These are phyloP conservation scores for Penicillium sp. DNA, from an alignment of 2,329 filamentous ascomycete genomes.

Conservation along the genomic window DNA sequence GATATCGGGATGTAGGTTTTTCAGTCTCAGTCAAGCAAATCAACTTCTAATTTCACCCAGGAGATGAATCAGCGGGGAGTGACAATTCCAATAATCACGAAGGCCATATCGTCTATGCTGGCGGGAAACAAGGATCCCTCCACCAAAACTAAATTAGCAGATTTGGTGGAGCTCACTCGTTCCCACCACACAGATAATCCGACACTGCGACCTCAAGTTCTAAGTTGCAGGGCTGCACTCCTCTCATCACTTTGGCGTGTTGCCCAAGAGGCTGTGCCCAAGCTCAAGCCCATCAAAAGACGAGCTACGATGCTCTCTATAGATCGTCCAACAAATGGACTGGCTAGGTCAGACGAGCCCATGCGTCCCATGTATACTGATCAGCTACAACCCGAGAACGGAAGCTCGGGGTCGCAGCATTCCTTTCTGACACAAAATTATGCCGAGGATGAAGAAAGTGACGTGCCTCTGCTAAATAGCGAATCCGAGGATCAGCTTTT, in stretches of 20 bases:
- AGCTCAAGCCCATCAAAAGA: slow-evolving; percentile 8
- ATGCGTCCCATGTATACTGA: neutral
- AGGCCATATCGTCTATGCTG: slow-evolving; percentile 35
- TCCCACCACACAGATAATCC: neutral
- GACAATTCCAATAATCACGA: slow-evolving; percentile 36
- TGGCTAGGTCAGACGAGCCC: neutral
- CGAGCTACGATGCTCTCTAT: neutral
- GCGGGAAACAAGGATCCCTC: slow-evolving; percentile 17
- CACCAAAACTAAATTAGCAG: slow-evolving; percentile 14
- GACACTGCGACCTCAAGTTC: neutral
- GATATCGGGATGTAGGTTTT: slow-evolving; percentile 31
- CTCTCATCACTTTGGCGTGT: slow-evolving; percentile 34
- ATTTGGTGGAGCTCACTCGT: slow-evolving; percentile 3
- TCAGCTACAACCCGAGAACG: neutral
- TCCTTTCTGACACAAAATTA: neutral
- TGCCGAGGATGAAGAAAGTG: neutral
- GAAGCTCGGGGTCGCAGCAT: neutral
- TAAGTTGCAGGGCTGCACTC: slow-evolving; percentile 20
- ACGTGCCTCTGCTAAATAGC: neutral
- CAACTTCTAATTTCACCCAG: slow-evolving; percentile 18
- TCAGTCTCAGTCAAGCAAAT: neutral
- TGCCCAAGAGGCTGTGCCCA: slow-evolving; percentile 29
- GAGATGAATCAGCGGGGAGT: slow-evolving; percentile 36
- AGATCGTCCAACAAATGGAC: neutral
- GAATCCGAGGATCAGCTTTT: slow-evolving; percentile 9